Evolutionary conservation across 2,329 filamentous ascomycete species (phyloP), one percentile per base, ranked within the genome.

Genomic region (Pseudogymnoascus sp.): DNA sequence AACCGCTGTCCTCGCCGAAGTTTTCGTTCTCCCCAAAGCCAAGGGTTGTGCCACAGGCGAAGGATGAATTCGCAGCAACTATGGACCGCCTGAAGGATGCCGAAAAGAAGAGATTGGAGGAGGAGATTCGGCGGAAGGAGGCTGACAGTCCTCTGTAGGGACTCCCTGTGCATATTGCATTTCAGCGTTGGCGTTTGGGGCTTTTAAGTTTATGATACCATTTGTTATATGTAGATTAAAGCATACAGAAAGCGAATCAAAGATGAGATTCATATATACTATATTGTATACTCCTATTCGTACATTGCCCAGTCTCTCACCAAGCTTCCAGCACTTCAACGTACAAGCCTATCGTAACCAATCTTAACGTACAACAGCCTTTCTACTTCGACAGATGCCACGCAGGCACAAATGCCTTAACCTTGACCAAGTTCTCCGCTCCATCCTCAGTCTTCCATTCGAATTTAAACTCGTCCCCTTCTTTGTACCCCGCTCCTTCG

Each of bases 381-480:
- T 18, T 56, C 49, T 56, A 56, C 28, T 56, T 56, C 9, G 49
- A 34, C 3, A 68, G 63, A 65, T 72, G 70, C 93, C 93, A 97
- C 42, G 85, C 80, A 0, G 93, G 92, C 69, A 97, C 87, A 75
- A 96, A 89, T 0, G 93, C 91, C 78, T 89, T 92, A 37, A 92
- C 71, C 68, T 81, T 84, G 14, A 84, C 77, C 49, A 80, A 79
- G 53, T 76, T 73, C 9, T 71, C 69, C 34, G 71, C 70, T 3
- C 63, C 67, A 7, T 69, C 75, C 2, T 77, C 78, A 16, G 71
- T 73, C 2, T 75, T 77, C 70, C 78, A 80, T 16, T 80, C 77
- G 67, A 84, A 72, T 9, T 77, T 74, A 70, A 85, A 84, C 62
- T 77, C 73, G 53, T 74, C 73, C 12, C 71, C 78, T 49, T 78